A percentile compares a stretch with the other conserved stretches of the same genome.
phyloP scores from a whole-genome alignment of 768 basidiomycete species.

The Termitomyces sp. region DNA sequence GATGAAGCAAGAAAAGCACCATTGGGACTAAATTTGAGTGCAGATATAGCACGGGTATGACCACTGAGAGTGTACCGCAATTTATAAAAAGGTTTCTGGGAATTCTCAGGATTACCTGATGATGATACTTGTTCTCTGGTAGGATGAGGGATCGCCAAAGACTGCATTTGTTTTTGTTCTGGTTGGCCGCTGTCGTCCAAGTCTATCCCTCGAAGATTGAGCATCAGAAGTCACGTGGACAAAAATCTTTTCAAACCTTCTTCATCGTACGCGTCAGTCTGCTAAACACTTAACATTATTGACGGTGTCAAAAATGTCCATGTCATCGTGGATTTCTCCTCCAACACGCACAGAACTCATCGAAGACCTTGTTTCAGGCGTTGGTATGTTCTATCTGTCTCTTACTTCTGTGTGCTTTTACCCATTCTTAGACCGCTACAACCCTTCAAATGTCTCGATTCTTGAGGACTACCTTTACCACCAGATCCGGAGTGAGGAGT shows the following conservation, averaged over 20 bases:
- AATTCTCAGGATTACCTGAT: neutral
- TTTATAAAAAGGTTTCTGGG: slow-evolving; percentile 43
- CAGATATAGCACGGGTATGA: slow-evolving; percentile 78
- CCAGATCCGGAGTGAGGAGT: slow-evolving; percentile 86
- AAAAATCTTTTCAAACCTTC: slow-evolving; percentile 21
- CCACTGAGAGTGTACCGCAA: slow-evolving; percentile 64
- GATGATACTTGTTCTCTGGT: neutral
- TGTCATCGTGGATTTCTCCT: slow-evolving; percentile 71
- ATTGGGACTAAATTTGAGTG: slow-evolving; percentile 85
- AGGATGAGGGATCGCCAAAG: neutral
- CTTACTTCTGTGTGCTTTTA: slow-evolving; percentile 1
- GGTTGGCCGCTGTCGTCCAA: slow-evolving; percentile 1
- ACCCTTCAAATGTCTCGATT: slow-evolving; percentile 88
- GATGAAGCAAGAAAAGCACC: slow-evolving; percentile 77
- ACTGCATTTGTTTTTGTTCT: neutral
- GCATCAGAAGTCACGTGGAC: slow-evolving; percentile 13
- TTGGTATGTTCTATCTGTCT: slow-evolving; percentile 48
- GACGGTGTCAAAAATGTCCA: slow-evolving; percentile 37
- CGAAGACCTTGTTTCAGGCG: slow-evolving; percentile 86
- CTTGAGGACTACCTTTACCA: slow-evolving; percentile 96
- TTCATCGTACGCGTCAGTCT: neutral
- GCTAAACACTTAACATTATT: neutral
- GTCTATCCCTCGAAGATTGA: neutral
- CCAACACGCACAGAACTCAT: slow-evolving; percentile 80
- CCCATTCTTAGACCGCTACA: slow-evolving; percentile 76